Evolutionary conservation across 805 yeast species (phyloP), one percentile per base, ranked within the genome.

Genomic region (Torulaspora maleeae): DNA sequence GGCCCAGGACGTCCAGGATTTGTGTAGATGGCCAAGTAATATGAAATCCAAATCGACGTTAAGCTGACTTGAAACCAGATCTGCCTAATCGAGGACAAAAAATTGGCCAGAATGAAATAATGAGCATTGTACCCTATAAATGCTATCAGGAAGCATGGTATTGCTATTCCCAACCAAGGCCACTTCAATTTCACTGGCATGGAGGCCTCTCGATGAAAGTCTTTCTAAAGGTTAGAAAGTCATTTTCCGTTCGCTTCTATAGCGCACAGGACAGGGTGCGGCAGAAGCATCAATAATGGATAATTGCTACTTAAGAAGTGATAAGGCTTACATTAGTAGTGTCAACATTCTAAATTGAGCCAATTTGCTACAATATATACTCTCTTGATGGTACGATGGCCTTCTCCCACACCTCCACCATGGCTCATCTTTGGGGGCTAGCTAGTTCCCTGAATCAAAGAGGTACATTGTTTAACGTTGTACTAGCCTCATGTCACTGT

Each of bases 1-100:
- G 54, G 43, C 0, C 86, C 81, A 0, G 93, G 83, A 0, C 73
- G 58, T 0, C 97, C 97, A 0, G 98, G 90, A 8, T 71, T 66
- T 3, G 69, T 74, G 17, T 54, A 56, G 1, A 89, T 80, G 1
- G 97, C 97, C 22, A 83, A 55, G 38, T 66, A 58, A 59, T 91
- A 91, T 0, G 90, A 78, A 0, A 86, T 28, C 95, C 95, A 88
- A 3, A 83, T 70, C 77, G 81, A 71, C 0, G 73, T 57, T 1
- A 82, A 52, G 30, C 70, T 66, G 15, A 67, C 42, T 51, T 83
- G 74, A 58, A 75, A 80, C 60, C 68, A 58, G 1, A 74, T 33
- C 52, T 77, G 86, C 15, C 68, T 63, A 1, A 50, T 37, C 1
- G 28, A 11, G 2, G 76, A 47, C 37, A 78, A 60, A 49, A 71